Evolutionary conservation across 352 stramenopile species (phyloP).

Genomic region (Phytophthora macrochlamydospora): DNA sequence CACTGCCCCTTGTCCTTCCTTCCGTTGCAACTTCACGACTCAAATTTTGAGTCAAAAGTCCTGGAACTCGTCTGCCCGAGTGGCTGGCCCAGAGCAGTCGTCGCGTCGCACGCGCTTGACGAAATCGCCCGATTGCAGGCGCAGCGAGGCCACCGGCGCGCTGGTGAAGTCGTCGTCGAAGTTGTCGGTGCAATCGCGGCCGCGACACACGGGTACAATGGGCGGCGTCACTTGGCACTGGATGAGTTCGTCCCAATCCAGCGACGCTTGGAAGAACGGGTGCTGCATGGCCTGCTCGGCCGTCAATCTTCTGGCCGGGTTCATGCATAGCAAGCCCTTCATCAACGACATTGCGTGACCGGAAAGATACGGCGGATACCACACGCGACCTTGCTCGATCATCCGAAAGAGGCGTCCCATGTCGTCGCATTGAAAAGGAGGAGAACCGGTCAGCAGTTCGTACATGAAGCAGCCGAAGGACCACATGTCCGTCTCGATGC

Average conservation of each 20-base stretch:
- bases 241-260: slow-evolving; percentile 74
- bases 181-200: slow-evolving; percentile 76
- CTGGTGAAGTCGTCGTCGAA: slow-evolving; percentile 88
- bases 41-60: slow-evolving; percentile 26
- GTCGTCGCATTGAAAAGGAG: slow-evolving; percentile 75
- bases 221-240: slow-evolving; percentile 67
- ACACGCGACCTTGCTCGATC: slow-evolving; percentile 63
- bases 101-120: slow-evolving; percentile 40
- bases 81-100: slow-evolving; percentile 28
- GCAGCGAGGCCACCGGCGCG: slow-evolving; percentile 56
- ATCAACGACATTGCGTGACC: slow-evolving; percentile 49
- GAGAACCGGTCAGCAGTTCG: slow-evolving; percentile 73
- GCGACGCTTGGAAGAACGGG: slow-evolving; percentile 64
- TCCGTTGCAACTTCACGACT: background rate
- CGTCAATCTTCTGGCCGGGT: slow-evolving; percentile 53
- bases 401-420: slow-evolving; percentile 64
- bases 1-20: background rate
- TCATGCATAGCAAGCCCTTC: slow-evolving; percentile 55
- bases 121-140: slow-evolving; percentile 35
- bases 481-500: slow-evolving; percentile 86
- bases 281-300: slow-evolving; percentile 73
- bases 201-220: slow-evolving; percentile 60
- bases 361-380: slow-evolving; percentile 72
- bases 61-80: slow-evolving; percentile 34
- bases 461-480: slow-evolving; percentile 88